Base-by-base conservation (phyloP, 225 moss, liverwort and hornwort genomes). In the Pseudoscleropodium purum region DNA sequence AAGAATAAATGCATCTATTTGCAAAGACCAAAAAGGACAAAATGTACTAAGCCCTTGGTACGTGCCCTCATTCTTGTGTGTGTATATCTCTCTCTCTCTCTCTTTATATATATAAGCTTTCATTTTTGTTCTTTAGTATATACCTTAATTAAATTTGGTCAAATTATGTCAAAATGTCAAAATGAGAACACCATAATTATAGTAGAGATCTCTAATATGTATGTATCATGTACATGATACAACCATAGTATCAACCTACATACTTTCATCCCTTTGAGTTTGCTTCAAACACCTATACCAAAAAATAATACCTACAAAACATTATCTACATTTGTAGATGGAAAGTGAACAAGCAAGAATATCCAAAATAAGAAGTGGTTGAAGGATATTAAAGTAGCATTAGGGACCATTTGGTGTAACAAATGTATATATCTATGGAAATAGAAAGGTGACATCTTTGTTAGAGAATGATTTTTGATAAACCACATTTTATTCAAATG, bases 321-420 rank as follows among this genome's bases (percentile, higher is more conserved):
- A 4, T 18, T 18, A 47, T 47, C 2, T 0, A 0, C 2, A 75
- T 1, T 47, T 75, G 31, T 31, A 0, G 19, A 75, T 47, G 9
- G 19, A 75, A 75, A 75, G 11, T 75, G 31, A 75, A 47, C 11
- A 31, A 31, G 19, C 0, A 7, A 49, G 12, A 75, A 49, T 31
- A 75, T 31, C 17, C 19, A 11, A 49, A 75, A 49, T 49, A 1
- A 4, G 19, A 31, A 47, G 18, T 45, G 12, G 2, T 33, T 33
- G 75, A 31, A 31, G 18, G 18, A 33, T 31, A 47, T 7, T 2
- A 31, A 75, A 12, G 19, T 33, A 19, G 7, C 29, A 75, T 75
- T 49, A 74, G 19, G 49, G 19, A 19, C 19, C 33, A 75, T 49
- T 49, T 49, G 31, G 19, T 75, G 2, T 19, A 49, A 33, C 0